Conservation (phyloP, 129 eudicot species). For the Pulicaria dysenterica region DNA sequence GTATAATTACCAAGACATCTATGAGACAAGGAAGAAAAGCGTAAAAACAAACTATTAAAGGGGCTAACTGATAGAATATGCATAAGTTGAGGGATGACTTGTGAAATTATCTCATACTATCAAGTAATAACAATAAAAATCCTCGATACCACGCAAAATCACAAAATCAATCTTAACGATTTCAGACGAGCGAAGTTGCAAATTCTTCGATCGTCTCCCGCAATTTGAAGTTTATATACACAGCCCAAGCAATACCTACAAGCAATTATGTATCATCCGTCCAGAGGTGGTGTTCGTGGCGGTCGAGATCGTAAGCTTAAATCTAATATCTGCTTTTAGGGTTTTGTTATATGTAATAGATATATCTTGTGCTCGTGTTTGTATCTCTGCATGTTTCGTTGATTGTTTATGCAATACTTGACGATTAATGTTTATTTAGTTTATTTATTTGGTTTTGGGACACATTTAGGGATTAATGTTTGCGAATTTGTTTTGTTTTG, state of each 20-base stretch:
- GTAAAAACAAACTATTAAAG: background rate
- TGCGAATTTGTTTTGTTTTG: background rate
- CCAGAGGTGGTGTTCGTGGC: slow-evolving; percentile 98
- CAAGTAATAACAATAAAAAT: background rate
- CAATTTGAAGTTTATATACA: slow-evolving; percentile 5
- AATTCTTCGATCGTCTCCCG: slow-evolving; percentile 22
- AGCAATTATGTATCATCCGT: slow-evolving; percentile 76
- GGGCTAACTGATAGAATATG: background rate
- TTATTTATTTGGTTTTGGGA: background rate
- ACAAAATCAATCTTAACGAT: slow-evolving; percentile 14
- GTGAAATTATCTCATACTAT: background rate
- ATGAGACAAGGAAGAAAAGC: background rate
- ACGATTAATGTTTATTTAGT: background rate
- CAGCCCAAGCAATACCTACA: background rate
- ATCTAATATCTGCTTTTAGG: slow-evolving; percentile 26
- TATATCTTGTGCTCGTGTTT: background rate
- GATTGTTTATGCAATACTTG: background rate
- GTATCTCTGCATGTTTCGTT: background rate
- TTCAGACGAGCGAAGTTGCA: slow-evolving; percentile 18
- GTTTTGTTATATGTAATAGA: slow-evolving; percentile 23
- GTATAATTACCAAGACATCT: too few species aligned
- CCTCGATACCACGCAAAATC: background rate
- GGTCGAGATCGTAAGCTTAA: slow-evolving; percentile 96
- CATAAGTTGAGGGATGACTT: slow-evolving; percentile 2
- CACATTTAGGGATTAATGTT: background rate